Evolutionary conservation across 371 early-diverging fungal species (phyloP), one percentile per base, ranked within the genome.

Genomic region (Sanchytrium tribonematis): DNA sequence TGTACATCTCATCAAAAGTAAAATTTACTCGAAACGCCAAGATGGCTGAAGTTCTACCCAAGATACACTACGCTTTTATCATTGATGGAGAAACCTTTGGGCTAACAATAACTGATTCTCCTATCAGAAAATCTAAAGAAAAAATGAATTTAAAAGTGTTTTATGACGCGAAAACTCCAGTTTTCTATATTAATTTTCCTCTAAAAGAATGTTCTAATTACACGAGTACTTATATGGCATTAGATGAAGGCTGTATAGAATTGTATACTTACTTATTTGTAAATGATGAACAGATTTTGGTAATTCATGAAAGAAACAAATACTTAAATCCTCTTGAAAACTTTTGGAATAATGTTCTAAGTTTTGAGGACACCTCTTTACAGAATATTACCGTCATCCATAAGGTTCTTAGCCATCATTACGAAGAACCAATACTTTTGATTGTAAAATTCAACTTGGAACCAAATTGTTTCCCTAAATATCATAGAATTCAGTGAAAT

Each of bases 111-210:
- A 48, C 48, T 48, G 48, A 48, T 48, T 48, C 48, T 12, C 48
- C 48, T 12, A 48, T 48, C 5, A 5, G 48, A 48, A 48, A 48
- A 22, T 12, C 22, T 22, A 48, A 48, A 48, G 48, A 48, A 48
- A 48, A 48, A 12, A 12, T 48, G 22, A 48, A 48, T 48, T 48
- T 48, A 22, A 48, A 48, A 22, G 48, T 48, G 22, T 48, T 12
- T 22, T 48, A 48, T 48, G 48, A 48, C 48, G 48, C 48, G 48
- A 48, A 48, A 48, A 48, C 48, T 48, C 48, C 48, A 48, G 48
- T 48, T 48, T 48, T 48, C 22, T 12, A 12, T 48, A 12, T 48
- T 5, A 48, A 48, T 22, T 48, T 48, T 48, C 48, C 48, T 5
- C 22, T 48, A 48, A 48, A 22, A 48, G 48, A 48, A 22, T 48